phyloP scores from a whole-genome alignment of 106 monocot species.

The Dendrobium chrysotoxum region DNA sequence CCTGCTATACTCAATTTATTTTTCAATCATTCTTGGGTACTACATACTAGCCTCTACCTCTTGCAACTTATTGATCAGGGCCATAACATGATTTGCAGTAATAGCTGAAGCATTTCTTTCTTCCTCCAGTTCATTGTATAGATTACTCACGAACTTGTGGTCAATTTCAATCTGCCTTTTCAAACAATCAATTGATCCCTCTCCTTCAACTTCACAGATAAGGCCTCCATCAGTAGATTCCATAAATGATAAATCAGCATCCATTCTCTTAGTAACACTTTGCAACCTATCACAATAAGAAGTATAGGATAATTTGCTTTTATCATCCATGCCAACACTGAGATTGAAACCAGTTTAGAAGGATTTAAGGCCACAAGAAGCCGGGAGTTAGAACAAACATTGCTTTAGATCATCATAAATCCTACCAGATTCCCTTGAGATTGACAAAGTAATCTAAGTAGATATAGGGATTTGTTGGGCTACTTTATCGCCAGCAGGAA shows the following conservation, averaged over 20 bases:
- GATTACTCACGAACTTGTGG: conserved; percentile 34
- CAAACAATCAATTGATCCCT: conserved; percentile 31
- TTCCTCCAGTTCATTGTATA: conserved; percentile 90
- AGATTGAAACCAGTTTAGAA: conserved; percentile 34
- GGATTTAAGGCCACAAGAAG: conserved; percentile 37
- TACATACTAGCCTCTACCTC: conserved; percentile 93
- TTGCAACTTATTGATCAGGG: conserved; percentile 93
- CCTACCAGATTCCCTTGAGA: conserved; percentile 22
- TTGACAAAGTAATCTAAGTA: neutral
- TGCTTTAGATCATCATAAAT: conserved; percentile 53
- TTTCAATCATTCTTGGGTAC: conserved; percentile 93
- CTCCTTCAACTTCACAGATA: conserved; percentile 53
- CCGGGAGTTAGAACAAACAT: conserved; percentile 47
- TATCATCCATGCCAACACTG: conserved; percentile 35
- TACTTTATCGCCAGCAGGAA: neutral
- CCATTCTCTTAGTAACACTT: conserved; percentile 20
- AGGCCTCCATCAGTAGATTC: conserved; percentile 49
- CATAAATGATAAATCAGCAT: conserved; percentile 31
- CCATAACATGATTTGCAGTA: conserved; percentile 88
- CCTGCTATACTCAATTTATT: conserved; percentile 75
- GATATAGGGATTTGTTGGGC: neutral
- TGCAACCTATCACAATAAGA: conserved; percentile 9
- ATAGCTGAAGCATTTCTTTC: conserved; percentile 87
- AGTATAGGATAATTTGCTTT: conserved; percentile 26
- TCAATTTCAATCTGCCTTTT: conserved; percentile 57